A percentile compares a stretch with the other conserved stretches of the same genome.
Evolutionary conservation across 1,139 yeast species (phyloP).

Genomic region (Blastobotrys petasosporus): DNA sequence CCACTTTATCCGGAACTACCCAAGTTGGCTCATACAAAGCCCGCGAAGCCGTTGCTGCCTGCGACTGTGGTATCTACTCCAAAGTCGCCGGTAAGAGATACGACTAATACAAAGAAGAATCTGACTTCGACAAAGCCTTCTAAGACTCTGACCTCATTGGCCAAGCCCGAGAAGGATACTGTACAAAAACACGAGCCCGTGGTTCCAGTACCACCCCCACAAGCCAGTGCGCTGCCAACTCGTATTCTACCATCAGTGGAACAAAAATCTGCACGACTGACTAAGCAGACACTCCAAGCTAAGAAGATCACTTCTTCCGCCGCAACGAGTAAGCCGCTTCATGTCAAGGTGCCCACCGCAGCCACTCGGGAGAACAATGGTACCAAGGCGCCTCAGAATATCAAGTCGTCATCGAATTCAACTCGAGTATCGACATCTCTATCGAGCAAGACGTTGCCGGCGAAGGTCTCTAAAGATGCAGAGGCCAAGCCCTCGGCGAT

Average conservation of each 20-base stretch:
- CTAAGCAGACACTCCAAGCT: conserved; percentile 11
- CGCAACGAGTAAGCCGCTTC: conserved; percentile 8
- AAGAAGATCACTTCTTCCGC: conserved; percentile 2
- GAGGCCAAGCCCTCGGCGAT: not conserved
- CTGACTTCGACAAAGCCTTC: not conserved
- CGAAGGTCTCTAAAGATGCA: conserved; percentile 1
- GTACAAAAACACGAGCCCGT: not conserved
- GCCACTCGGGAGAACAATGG: conserved; percentile 11
- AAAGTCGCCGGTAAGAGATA: conserved; percentile 1
- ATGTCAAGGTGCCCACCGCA: conserved; percentile 13
- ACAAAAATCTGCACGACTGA: not conserved
- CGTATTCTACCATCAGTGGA: not conserved
- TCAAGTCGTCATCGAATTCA: conserved; percentile 1
- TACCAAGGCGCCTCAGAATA: not conserved
- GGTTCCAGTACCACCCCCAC: not conserved
- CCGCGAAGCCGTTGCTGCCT: not conserved
- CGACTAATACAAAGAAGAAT: not conserved
- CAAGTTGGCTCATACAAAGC: not conserved
- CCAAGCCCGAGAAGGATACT: not conserved
- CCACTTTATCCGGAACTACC: conserved; percentile 12
- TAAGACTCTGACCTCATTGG: not conserved
- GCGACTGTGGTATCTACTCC: not conserved
- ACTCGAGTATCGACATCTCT: conserved; percentile 1
- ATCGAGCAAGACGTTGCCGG: conserved; percentile 11
- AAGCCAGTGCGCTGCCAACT: too few species aligned